Evolutionary conservation across 2,329 filamentous ascomycete species (phyloP), one percentile per base, ranked within the genome.

Genomic region (Hypocrella siamensis): DNA sequence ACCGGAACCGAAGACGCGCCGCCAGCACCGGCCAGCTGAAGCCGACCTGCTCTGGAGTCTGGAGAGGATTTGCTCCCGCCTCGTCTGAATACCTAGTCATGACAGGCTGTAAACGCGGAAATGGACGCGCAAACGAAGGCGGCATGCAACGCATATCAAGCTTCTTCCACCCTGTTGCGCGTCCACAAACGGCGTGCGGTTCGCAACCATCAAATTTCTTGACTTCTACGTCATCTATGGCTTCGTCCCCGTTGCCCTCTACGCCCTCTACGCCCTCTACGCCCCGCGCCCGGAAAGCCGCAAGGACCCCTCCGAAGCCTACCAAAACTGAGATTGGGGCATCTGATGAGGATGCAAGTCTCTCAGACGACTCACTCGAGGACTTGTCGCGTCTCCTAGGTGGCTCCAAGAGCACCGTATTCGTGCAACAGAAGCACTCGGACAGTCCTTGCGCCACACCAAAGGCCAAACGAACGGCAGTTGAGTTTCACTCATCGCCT

Each of bases 281-380:
- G n/a, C n/a, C n/a, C n/a, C n/a, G n/a, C 25, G 7, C 7, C n/a
- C n/a, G 25, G 11, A 26, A 7, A 12, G 25, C 7, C 27, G 46
- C 44, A 31, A 31, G 35, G 14, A 52, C 47, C n/a, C 46, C 49
- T n/a, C 32, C 32, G 25, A 42, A 42, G 32, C 31, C 36, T 8
- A 30, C 33, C 41, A 36, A 31, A 35, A 7, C 40, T 10, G 57
- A 77, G 34, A 79, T 86, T 26, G 65, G 64, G 28, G 75, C 70
- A 33, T 85, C 81, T 0, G 81, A 86, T 44, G 77, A 79, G 8
- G 78, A 80, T n/a, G 67, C 67, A 14, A 66, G 65, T 18, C 48
- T 45, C 14, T 73, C 73, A 14, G 68, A 71, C 17, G 66, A 65
- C 30, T 77, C 76, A 0, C 59, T 77, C 11, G 63, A 67, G 5